Conservation (phyloP, 306 rosid species). For the Sicyos baderoa region DNA sequence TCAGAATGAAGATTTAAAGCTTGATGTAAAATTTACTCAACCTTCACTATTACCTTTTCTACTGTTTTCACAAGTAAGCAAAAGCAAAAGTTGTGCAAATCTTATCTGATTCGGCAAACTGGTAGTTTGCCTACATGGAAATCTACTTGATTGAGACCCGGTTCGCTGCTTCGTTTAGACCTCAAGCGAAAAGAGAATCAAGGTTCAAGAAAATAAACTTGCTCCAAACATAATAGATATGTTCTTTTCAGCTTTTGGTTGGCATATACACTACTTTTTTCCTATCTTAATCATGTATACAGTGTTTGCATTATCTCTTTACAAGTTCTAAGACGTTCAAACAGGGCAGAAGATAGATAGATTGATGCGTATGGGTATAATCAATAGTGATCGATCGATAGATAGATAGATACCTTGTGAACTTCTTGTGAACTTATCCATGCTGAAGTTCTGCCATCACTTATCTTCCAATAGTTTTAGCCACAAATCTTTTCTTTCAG, state of each 20-base stretch:
- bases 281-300: not conserved
- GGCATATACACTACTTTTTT: not conserved
- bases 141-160: not conserved
- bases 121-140: not conserved
- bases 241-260: not conserved
- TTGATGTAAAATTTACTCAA: constrained; percentile 14
- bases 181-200: not conserved
- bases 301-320: not conserved
- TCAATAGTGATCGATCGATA: not conserved
- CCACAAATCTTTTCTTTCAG: not conserved
- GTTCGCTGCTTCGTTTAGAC: not conserved
- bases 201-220: not conserved
- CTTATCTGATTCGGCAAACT: not conserved
- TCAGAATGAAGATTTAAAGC: constrained; percentile 8
- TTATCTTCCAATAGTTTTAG: not conserved
- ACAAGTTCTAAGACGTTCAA: not conserved
- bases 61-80: not conserved
- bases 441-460: not conserved
- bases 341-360: not conserved
- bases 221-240: not conserved
- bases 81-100: constrained; percentile 3
- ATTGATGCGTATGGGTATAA: not conserved
- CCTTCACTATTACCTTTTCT: not conserved
- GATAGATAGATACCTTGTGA: not conserved
- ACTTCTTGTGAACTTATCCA: not conserved